Evolutionary conservation across 2,329 filamentous ascomycete genomes (phyloP), one percentile per base, ranked within the genome.

Genomic region (Colletotrichum viniferum): DNA sequence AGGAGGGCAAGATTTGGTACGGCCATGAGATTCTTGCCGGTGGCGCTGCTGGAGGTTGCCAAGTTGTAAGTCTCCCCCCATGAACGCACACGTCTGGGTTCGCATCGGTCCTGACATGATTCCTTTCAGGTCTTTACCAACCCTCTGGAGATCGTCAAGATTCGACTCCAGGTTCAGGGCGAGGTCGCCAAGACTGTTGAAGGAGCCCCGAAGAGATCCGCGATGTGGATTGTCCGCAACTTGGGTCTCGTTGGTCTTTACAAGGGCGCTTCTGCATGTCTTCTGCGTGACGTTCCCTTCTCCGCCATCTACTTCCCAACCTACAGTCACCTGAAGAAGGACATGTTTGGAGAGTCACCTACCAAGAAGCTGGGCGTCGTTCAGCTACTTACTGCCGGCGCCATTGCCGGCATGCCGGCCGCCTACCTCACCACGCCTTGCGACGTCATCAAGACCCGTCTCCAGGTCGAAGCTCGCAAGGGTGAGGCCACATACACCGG

Each of bases 301-400:
- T 98, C 96, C 24, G 96, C 95, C 81, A 99, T 99, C 83, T 99
- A 99, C 89, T 99, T 99, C 92, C 96, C 97, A 3, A 94, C 96
- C 26, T 99, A 99, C 88, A 94, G 92, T 83, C 97, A 99, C 83
- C 86, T 99, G 81, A 99, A 99, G 90, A 92, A 91, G 82, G 96
- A 98, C 85, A 88, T 96, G 83, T 99, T 98, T 80, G 96, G 97
- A 85, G 97, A 99, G 87, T 93, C 94, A 13, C 89, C 90, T 7
- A 94, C 93, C 73, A 95, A 98, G 88, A 97, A 95, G 86, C 92
- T 99, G 28, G 95, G 96, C 66, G 91, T 99, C 64, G 76, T 98
- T 52, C 96, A 98, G 87, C 93, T 99, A 72, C 90, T 99, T 77
- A 97, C 95, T 24, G 96, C 97, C 9, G 97, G 97, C 87, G 97